phyloP scores from a whole-genome alignment of 1,139 yeast species.

The Lodderomyces oxycetoniae region DNA sequence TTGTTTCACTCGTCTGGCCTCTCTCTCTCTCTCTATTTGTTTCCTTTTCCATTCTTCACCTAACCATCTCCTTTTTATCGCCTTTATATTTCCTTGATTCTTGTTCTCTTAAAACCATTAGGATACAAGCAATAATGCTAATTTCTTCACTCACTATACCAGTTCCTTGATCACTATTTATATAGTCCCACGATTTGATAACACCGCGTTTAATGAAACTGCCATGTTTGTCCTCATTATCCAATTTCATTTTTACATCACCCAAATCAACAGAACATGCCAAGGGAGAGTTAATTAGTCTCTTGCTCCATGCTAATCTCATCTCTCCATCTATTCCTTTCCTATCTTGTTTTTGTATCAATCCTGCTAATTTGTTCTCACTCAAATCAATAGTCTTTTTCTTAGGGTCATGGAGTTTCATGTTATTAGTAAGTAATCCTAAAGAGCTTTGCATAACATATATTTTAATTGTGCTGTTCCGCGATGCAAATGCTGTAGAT shows the following conservation, averaged over 20 bases:
- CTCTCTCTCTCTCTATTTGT: not conserved
- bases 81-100: conserved; percentile 38
- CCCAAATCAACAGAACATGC: conserved; percentile 31
- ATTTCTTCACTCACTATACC: conserved; percentile 19
- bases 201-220: conserved; percentile 26
- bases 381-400: conserved; percentile 7
- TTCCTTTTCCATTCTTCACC: not conserved
- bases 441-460: conserved; percentile 22
- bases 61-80: conserved; percentile 10
- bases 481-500: conserved; percentile 33
- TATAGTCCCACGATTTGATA: conserved; percentile 26
- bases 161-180: conserved; percentile 1
- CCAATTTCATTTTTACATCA: conserved; percentile 18
- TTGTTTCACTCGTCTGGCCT: not conserved
- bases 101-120: conserved; percentile 36
- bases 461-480: conserved; percentile 27
- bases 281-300: conserved; percentile 27
- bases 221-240: conserved; percentile 8
- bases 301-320: conserved; percentile 8
- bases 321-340: conserved; percentile 10
- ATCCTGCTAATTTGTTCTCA: conserved; percentile 10
- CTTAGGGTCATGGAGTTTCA: conserved; percentile 11
- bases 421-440: conserved; percentile 23
- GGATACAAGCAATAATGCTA: conserved; percentile 25
- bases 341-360: conserved; percentile 12